These are phyloP conservation scores for Magnolia changhungtana DNA, from an alignment of 164 flowering plant genomes.

Conservation along the genomic window DNA sequence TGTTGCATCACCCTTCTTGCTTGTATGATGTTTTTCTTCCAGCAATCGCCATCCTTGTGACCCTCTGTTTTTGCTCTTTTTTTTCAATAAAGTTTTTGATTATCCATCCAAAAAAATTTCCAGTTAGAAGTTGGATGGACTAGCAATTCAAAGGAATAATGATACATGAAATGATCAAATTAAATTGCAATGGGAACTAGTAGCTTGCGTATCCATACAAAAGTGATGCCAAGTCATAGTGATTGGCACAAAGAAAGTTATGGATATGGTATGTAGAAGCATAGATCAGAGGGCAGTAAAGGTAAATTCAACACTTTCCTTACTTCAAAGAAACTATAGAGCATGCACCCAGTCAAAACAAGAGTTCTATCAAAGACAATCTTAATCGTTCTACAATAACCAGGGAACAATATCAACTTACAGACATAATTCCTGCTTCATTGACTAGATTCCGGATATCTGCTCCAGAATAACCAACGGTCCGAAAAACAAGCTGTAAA, in stretches of 20 bases:
- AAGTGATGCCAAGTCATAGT: neutral
- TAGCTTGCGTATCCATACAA: no score
- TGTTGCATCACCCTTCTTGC: no score
- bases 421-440: slow-evolving; percentile 96
- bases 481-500: slow-evolving; percentile 88
- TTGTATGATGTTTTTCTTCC: no score
- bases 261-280: neutral
- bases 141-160: neutral
- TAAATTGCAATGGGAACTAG: no score
- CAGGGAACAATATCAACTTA: slow-evolving; percentile 44
- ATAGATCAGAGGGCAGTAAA: neutral
- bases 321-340: neutral
- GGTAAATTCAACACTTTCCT: neutral
- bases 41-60: no score
- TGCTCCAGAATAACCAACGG: slow-evolving; percentile 98
- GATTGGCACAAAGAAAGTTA: neutral
- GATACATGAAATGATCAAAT: neutral
- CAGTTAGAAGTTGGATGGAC: neutral
- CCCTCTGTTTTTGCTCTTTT: no score
- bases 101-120: neutral
- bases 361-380: neutral
- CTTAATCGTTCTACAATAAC: slow-evolving; percentile 1
- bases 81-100: no score
- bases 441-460: slow-evolving; percentile 94
- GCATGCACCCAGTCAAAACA: neutral